Evolutionary conservation across 1,284 basidiomycete genomes (phyloP), one percentile per base, ranked within the genome.

Genomic region (Ceratobasidium sp.): DNA sequence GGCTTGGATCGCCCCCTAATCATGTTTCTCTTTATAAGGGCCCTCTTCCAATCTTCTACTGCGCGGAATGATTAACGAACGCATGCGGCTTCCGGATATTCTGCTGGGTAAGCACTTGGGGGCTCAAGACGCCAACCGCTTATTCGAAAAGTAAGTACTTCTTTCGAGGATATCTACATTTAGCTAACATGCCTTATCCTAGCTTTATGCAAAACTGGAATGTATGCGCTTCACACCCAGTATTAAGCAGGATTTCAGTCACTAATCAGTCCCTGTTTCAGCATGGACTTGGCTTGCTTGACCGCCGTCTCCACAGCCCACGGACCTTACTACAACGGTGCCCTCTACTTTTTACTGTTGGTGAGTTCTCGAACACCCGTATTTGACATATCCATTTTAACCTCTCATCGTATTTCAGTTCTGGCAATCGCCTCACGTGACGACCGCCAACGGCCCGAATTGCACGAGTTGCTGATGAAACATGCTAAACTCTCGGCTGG

Each of bases 121-220:
- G 4, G 9, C 70, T 2, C 56, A 59, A 26, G 57, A 73, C 5
- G 70, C 70, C 15, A 73, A 73, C n/a, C 42, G 57, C 7, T 46
- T 73, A 5, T 73, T 73, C 33, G 44, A 73, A 3, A 57, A 28
- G 70, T 52, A 73, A 48, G 42, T 13, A 2, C 20, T 10, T 9
- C 42, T 62, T 15, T 56, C 20, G 6, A 26, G 4, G 23, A 7
- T 62, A 23, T 23, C 28, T 62, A 15, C 15, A 40, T 50, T 13
- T 26, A 23, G 9, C 17, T 50, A 48, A 33, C 26, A 50, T 33
- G 42, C 12, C 46, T 23, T 28, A 26, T 26, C 48, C 20, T 57
- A 73, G 70, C 26, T 73, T 73, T 42, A 73, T 73, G 70, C 33
- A 50, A 44, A 28, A 50, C 26, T 73, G 70, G 70, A 73, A 73